A percentile compares a stretch with the other conserved stretches of the same genome.
Conservation (phyloP, 129 eudicot genomes). For the sunflower (Helianthus annuus) region HanXRQr2.0-SUNRISE NC_035445.2:124336717-124337216, state of each 20-base stretch:
- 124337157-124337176: constrained; percentile 55
- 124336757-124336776: no score
- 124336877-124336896: no score
- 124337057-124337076: constrained; percentile 92
- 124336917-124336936: not conserved
- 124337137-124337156: constrained; percentile 77
- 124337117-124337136: constrained; percentile 77
- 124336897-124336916: not conserved
- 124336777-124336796: no score
- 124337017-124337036: constrained; percentile 91
- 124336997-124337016: constrained; percentile 82
- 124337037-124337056: constrained; percentile 95
- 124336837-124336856: no score
- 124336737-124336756: no score
- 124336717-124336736: no score
- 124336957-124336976: constrained; percentile 98
- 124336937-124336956: constrained; percentile 79
- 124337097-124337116: constrained; percentile 71
- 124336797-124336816: no score
- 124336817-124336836: no score
- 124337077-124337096: constrained; percentile 94
- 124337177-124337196: constrained; percentile 79
- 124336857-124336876: no score
- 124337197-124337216: constrained; percentile 90
- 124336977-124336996: constrained; percentile 97